phyloP scores from a whole-genome alignment of 2,329 filamentous ascomycete genomes.

The Cladosporium velox region DNA sequence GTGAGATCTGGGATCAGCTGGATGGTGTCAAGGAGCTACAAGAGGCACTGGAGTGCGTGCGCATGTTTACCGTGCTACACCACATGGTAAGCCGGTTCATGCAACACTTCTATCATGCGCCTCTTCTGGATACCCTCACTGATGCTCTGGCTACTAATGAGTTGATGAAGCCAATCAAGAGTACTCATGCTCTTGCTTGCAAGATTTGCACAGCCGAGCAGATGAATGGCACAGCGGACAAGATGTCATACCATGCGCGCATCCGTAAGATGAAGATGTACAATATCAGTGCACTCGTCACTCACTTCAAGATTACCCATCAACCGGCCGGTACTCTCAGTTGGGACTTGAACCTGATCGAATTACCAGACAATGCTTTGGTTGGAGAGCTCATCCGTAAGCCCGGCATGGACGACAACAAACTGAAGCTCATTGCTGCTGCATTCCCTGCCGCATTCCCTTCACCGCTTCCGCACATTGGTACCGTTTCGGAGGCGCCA shows the following conservation, averaged over 20 bases:
- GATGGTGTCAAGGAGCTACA: constrained; percentile 60
- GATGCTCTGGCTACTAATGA: constrained; percentile 46
- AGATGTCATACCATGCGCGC: constrained; percentile 39
- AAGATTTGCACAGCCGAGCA: constrained; percentile 34
- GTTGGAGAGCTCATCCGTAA: constrained; percentile 53
- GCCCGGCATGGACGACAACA: constrained; percentile 59
- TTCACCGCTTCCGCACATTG: constrained; percentile 46
- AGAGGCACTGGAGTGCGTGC: constrained; percentile 56
- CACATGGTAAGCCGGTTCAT: constrained; percentile 62
- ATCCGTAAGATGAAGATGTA: constrained; percentile 44
- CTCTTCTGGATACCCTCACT: constrained; percentile 58
- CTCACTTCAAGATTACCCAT: constrained; percentile 63
- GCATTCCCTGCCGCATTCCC: constrained; percentile 43
- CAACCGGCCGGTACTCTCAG: constrained; percentile 44
- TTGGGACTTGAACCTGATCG: constrained; percentile 64
- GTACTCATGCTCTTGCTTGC: constrained; percentile 48
- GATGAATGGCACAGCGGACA: constrained; percentile 32
- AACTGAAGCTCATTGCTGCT: constrained; percentile 40
- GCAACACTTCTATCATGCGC: constrained; percentile 58
- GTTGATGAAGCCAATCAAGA: constrained; percentile 46
- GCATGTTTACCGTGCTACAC: constrained; percentile 64
- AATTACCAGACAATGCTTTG: constrained; percentile 55
- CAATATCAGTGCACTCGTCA: constrained; percentile 57
- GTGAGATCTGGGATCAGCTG: constrained; percentile 64
- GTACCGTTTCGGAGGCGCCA: constrained; percentile 36